Conservation (phyloP, 108 stramenopile genomes). For the Parietichytrium sp. region DNA sequence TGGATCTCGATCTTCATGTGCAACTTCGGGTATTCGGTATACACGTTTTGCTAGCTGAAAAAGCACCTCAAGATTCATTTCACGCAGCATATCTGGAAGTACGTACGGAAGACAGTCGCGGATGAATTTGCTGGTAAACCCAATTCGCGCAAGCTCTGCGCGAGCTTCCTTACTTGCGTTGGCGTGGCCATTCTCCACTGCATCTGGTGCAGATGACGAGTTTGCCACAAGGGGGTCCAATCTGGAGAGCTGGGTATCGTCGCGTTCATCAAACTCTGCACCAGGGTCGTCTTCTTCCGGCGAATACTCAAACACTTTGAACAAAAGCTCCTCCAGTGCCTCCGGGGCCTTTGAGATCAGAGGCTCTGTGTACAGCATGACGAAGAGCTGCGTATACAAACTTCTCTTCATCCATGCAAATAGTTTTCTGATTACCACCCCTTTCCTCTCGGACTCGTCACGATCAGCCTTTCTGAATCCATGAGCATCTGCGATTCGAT, state of each 20-base stretch:
- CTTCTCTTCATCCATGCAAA: slow-evolving; percentile 10
- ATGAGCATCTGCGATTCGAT: background rate
- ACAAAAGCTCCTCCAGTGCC: slow-evolving; percentile 2
- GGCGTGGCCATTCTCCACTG: background rate
- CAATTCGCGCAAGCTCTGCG: no score
- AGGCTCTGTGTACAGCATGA: slow-evolving; percentile 7
- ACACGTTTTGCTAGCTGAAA: background rate
- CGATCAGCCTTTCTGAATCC: background rate
- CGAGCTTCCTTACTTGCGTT: background rate
- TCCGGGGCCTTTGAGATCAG: background rate
- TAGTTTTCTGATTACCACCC: background rate
- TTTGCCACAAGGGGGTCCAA: no score
- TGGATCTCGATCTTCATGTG: background rate
- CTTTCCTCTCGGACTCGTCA: background rate
- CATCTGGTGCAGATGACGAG: background rate
- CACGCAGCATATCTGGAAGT: background rate
- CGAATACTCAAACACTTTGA: slow-evolving; percentile 18
- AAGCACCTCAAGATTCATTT: background rate
- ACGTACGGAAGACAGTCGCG: slow-evolving; percentile 27
- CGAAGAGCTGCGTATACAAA: slow-evolving; percentile 9
- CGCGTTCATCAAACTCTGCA: no score
- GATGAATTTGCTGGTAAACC: background rate
- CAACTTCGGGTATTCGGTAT: background rate
- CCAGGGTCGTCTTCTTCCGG: no score
- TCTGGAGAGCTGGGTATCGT: no score